Evolutionary conservation across 257 asterid species (phyloP).

Genomic region (Solanum pinnatisectum): DNA sequence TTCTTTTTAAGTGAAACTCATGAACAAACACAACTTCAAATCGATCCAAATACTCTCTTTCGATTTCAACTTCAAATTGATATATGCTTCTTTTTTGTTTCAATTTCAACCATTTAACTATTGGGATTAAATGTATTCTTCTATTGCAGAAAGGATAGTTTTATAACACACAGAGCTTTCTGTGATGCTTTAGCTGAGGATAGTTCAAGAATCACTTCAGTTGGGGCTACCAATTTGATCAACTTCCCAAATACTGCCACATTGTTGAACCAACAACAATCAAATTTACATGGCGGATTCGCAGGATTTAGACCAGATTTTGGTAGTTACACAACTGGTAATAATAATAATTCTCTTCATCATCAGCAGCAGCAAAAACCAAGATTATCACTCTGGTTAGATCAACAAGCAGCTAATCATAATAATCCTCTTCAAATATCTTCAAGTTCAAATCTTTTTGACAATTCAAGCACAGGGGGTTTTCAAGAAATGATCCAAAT

Average conservation of each 20-base stretch:
- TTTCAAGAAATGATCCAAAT: constrained; percentile 21
- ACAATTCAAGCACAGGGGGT: constrained; percentile 8
- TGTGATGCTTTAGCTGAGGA: constrained; percentile 85
- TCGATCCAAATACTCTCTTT: background rate
- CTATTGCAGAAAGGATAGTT: constrained; percentile 66
- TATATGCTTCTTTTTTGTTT: background rate
- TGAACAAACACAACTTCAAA: background rate
- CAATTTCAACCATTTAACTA: background rate
- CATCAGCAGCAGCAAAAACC: constrained; percentile 34
- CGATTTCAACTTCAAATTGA: background rate
- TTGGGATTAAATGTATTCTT: background rate
- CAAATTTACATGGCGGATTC: constrained; percentile 15
- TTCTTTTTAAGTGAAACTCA: background rate
- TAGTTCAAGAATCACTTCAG: constrained; percentile 42
- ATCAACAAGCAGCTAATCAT: constrained; percentile 13
- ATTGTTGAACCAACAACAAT: constrained; percentile 15
- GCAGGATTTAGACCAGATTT: constrained; percentile 18
- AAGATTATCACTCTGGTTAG: constrained; percentile 57
- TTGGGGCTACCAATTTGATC: constrained; percentile 26
- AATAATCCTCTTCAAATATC: constrained; percentile 18
- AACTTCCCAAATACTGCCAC: constrained; percentile 17
- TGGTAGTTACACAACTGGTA: constrained; percentile 14
- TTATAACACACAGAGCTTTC: constrained; percentile 87
- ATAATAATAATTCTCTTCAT: background rate
- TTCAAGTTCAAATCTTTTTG: background rate